Evolutionary conservation across 1,284 basidiomycete species (phyloP), one percentile per base, ranked within the genome.

Genomic region (Rhodotorula mucilaginosa): DNA sequence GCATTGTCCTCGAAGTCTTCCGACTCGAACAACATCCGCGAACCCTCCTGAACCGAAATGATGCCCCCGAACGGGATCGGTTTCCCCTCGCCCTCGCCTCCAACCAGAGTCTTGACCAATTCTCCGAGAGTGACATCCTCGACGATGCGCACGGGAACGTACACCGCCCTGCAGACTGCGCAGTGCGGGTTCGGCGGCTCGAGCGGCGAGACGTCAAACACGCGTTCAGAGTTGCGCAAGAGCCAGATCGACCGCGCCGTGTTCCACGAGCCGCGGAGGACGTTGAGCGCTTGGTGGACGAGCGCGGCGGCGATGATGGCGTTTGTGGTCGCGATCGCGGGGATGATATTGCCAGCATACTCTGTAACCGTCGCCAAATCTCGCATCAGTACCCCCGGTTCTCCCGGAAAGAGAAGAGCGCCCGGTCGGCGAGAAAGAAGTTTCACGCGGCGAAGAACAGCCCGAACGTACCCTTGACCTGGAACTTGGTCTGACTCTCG

Each of bases 321-420:
- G 81, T 99, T 99, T 13, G 97, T 99, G 0, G 97, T 98, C 3
- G 97, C 97, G 77, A 99, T 98, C 2, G 97, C 97, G 1, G 97
- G 97, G 73, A 97, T 97, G 80, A 99, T 99, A 83, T 99, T 99
- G 18, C 97, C 96, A 0, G 97, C 97, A 92, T 98, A 98, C 83
- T 98, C 26, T 26, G 26, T 26, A 26, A 26, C 1, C 26, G 26
- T 26, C 26, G 26, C 26, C 26, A 6, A 12, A 48, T 21, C 18
- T 44, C 8, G 39, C 44, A 34, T 39, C 26, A 29, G 31, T 34
- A 47, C 23, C 58, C 4, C n/a, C 8, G 29, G 4, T 39, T 19
- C 18, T n/a, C 34, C 26, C 47, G 31, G 10, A 2, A 21, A 26
- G 16, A 1, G 1, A 47, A 49, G 18, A 54, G 49, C 51, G 23